Evolutionary conservation across 1,284 basidiomycete species (phyloP).

Genomic region (Cutaneotrichosporon spelunceum): DNA sequence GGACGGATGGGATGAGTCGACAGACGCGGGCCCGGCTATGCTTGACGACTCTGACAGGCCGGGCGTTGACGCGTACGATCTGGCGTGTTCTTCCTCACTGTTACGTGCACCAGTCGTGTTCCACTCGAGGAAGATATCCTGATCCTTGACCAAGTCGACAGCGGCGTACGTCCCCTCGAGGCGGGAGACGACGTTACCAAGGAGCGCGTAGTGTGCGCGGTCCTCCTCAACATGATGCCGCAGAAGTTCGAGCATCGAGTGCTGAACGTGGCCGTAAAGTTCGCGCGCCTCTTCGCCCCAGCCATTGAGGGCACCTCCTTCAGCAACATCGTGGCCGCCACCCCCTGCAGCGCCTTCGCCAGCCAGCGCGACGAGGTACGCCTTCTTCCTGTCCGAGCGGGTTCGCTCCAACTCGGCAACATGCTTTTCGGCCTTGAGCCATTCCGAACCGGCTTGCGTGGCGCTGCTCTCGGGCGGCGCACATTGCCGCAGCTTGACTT

Average conservation of each 20-base stretch:
- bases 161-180: conserved; percentile 15
- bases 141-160: conserved; percentile 20
- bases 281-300: conserved; percentile 29
- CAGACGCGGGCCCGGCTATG: neutral
- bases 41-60: conserved; percentile 5
- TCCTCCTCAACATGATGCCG: conserved; percentile 28
- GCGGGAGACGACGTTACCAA: conserved; percentile 19
- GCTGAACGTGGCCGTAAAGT: conserved; percentile 25
- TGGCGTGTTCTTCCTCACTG: neutral
- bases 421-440: conserved; percentile 19
- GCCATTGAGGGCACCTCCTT: conserved; percentile 23
- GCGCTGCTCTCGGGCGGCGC: conserved; percentile 14
- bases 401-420: conserved; percentile 18
- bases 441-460: conserved; percentile 12
- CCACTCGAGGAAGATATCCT: conserved; percentile 37
- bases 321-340: conserved; percentile 16
- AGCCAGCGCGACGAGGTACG: conserved; percentile 23
- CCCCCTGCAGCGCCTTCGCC: conserved; percentile 26
- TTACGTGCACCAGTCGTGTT: conserved; percentile 7
- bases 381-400: conserved; percentile 23
- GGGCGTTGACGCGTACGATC: neutral
- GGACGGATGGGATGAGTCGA: conserved; percentile 6
- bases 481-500: conserved; percentile 14
- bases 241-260: conserved; percentile 21
- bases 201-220: conserved; percentile 16